Percentiles rank a stretch among this genome's conserved stretches.
Evolutionary conservation across 129 eudicot genomes (phyloP).

Genomic region (Ambrosia trifida): DNA sequence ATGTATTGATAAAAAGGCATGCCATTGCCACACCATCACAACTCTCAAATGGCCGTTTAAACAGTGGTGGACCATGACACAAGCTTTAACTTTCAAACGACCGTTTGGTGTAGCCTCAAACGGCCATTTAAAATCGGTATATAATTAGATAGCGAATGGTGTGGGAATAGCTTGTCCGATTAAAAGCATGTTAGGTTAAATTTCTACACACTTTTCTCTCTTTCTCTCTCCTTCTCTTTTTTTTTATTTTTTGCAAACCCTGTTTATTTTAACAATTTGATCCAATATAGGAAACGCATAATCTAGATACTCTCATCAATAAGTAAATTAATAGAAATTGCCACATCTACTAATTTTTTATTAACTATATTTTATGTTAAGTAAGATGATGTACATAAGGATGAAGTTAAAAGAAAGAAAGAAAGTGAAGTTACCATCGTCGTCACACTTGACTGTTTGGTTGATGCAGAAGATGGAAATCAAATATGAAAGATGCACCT

Average conservation of each 20-base stretch:
- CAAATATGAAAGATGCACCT: too few relatives aligned
- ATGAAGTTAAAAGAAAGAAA: not conserved
- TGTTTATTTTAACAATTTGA: not conserved
- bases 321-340: not conserved
- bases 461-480: constrained; percentile 43
- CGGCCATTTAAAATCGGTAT: too few relatives aligned
- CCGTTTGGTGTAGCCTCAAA: too few relatives aligned
- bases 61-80: too few relatives aligned
- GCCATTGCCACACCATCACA: too few relatives aligned
- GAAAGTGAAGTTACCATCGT: constrained; percentile 42
- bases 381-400: not conserved
- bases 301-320: not conserved
- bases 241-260: not conserved
- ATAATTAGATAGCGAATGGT: too few relatives aligned
- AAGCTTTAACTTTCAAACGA: too few relatives aligned
- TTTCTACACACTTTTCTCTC: not conserved
- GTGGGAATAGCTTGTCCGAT: too few relatives aligned
- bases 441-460: constrained; percentile 44
- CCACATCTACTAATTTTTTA: not conserved
- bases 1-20: too few relatives aligned
- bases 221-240: too few relatives aligned
- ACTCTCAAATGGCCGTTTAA: too few relatives aligned
- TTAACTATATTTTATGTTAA: not conserved
- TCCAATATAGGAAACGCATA: not conserved
- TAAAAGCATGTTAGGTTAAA: too few relatives aligned